These are phyloP conservation scores for Metschnikowia shivogae DNA, from an alignment of 805 yeast species.

Conservation along the genomic window DNA sequence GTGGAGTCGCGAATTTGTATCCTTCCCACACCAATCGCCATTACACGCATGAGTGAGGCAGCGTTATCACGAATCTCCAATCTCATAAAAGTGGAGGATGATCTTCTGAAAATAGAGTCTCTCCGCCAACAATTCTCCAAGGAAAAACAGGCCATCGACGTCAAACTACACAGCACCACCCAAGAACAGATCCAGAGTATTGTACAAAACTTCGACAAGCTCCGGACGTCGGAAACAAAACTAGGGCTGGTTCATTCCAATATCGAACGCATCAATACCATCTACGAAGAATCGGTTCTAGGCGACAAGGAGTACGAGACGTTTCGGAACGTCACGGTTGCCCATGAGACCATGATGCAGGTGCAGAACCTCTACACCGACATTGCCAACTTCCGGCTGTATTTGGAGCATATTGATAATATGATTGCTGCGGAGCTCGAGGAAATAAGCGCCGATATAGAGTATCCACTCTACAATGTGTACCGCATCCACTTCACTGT, in stretches of 20 bases:
- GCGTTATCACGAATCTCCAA: constrained; percentile 38
- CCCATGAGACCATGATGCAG: constrained; percentile 68
- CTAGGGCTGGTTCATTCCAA: constrained; percentile 35
- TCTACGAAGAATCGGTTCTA: constrained; percentile 53
- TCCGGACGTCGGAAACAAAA: constrained; percentile 43
- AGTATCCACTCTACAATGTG: constrained; percentile 50
- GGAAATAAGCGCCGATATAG: constrained; percentile 29
- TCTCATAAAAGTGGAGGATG: constrained; percentile 44
- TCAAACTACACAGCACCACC: constrained; percentile 69
- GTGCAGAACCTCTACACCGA: constrained; percentile 62
- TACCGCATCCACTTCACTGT: constrained; percentile 66
- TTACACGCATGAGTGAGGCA: constrained; percentile 32
- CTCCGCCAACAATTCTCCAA: constrained; percentile 54
- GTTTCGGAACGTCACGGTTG: constrained; percentile 60
- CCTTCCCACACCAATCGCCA: neutral
- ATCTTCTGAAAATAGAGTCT: constrained; percentile 49
- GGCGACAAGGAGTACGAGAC: constrained; percentile 65
- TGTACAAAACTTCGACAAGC: constrained; percentile 45
- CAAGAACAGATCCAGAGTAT: constrained; percentile 58
- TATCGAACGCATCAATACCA: constrained; percentile 42
- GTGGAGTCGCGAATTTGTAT: constrained; percentile 1
- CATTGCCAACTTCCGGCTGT: constrained; percentile 52
- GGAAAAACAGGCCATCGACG: constrained; percentile 72
- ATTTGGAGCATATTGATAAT: constrained; percentile 46
- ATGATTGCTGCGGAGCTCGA: constrained; percentile 46